phyloP scores from a whole-genome alignment of 2,329 filamentous ascomycete species.

The Aureobasidium lini region DNA sequence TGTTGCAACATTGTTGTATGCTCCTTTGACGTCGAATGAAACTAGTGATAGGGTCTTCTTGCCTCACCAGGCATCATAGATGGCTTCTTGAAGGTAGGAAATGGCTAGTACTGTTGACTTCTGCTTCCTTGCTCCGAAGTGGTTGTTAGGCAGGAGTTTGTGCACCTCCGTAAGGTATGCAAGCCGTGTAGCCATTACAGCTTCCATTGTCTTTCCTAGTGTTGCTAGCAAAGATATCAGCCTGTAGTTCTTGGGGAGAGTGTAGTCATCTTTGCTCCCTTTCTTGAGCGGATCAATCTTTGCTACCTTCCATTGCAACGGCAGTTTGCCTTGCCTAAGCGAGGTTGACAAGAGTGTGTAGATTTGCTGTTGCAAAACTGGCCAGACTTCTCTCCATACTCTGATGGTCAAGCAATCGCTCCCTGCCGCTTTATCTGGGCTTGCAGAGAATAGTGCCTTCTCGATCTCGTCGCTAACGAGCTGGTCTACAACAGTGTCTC shows the following conservation, averaged over 20 bases:
- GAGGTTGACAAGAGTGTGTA: slow-evolving; percentile 18
- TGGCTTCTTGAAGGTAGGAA: slow-evolving; percentile 22
- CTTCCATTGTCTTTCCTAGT: slow-evolving; percentile 26
- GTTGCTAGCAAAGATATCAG: slow-evolving; percentile 23
- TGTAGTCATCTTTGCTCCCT: slow-evolving; percentile 22
- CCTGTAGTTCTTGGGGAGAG: slow-evolving; percentile 21
- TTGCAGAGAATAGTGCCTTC: slow-evolving; percentile 5
- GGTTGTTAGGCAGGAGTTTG: slow-evolving; percentile 29
- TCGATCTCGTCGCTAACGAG: background rate
- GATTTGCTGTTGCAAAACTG: slow-evolving; percentile 20
- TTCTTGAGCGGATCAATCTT: slow-evolving; percentile 25
- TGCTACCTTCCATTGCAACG: slow-evolving; percentile 21
- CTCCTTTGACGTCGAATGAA: too few relatives aligned
- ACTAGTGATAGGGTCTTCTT: too few relatives aligned
- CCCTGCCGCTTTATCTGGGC: slow-evolving; percentile 15
- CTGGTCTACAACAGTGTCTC: background rate
- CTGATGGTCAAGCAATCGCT: slow-evolving; percentile 15
- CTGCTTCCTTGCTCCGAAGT: slow-evolving; percentile 33
- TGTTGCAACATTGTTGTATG: too few relatives aligned
- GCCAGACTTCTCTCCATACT: slow-evolving; percentile 22
- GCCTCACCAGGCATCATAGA: too few relatives aligned
- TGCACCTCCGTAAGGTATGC: slow-evolving; percentile 25
- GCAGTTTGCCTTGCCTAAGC: slow-evolving; percentile 19
- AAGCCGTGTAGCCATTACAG: slow-evolving; percentile 26
- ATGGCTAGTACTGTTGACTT: slow-evolving; percentile 30